These are phyloP conservation scores for Mucor mucedo DNA, from an alignment of 371 early-diverging fungal genomes.

Conservation along the genomic window DNA sequence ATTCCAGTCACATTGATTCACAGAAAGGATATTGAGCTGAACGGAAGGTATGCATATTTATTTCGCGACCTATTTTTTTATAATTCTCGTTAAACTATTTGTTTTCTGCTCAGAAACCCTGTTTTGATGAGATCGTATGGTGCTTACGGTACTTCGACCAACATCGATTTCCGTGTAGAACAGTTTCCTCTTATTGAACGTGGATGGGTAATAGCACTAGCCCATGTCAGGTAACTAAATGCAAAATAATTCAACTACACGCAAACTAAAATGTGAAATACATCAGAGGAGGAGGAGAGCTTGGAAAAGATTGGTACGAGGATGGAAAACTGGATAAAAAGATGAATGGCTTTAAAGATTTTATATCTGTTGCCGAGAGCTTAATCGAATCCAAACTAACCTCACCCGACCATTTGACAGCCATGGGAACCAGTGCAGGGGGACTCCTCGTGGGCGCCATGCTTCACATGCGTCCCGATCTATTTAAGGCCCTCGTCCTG, in stretches of 20 bases:
- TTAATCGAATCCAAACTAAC: conserved; percentile 61
- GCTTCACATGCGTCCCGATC: conserved; percentile 73
- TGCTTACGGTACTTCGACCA: conserved; percentile 82
- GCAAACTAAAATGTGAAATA: neutral
- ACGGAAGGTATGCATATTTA: conserved; percentile 49
- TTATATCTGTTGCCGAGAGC: conserved; percentile 70
- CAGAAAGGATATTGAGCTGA: conserved; percentile 48
- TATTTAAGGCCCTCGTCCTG: conserved; percentile 78
- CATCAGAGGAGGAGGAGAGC: conserved; percentile 81
- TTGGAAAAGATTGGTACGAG: conserved; percentile 80
- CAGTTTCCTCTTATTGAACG: conserved; percentile 76
- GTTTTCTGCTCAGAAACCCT: conserved; percentile 58
- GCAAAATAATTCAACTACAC: neutral
- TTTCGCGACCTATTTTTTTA: neutral
- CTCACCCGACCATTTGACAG: conserved; percentile 56
- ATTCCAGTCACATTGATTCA: conserved; percentile 79
- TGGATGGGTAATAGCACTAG: conserved; percentile 83
- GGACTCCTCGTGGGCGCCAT: conserved; percentile 75
- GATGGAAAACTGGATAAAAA: conserved; percentile 73
- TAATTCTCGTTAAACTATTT: neutral
- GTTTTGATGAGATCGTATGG: conserved; percentile 82
- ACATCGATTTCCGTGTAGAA: conserved; percentile 83
- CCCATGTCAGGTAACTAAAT: conserved; percentile 76
- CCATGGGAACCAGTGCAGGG: conserved; percentile 82
- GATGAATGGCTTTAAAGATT: conserved; percentile 73